phyloP scores from a whole-genome alignment of 495 filamentous ascomycete genomes.

The Jackrogersella minutella region DNA sequence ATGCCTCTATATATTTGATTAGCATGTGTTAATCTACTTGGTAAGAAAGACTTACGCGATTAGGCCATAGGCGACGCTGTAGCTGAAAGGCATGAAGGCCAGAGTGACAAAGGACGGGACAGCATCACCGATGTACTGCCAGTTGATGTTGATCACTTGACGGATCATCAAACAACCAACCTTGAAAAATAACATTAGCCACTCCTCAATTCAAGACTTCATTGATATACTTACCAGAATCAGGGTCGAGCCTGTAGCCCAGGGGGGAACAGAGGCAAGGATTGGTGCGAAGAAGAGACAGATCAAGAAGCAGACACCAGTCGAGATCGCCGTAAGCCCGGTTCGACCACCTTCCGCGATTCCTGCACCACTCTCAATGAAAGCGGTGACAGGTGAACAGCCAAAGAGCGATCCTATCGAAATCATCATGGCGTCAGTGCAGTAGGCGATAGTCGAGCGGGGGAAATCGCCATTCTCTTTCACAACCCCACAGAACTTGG shows the following conservation, averaged over 20 bases:
- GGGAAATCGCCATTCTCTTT: slow-evolving; percentile 69
- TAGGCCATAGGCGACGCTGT: slow-evolving; percentile 80
- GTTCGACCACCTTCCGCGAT: slow-evolving; percentile 84
- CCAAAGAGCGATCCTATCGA: slow-evolving; percentile 80
- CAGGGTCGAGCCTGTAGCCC: slow-evolving; percentile 83
- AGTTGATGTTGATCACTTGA: slow-evolving; percentile 62
- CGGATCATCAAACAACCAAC: slow-evolving; percentile 66
- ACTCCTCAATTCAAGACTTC: not conserved
- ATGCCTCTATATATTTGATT: slow-evolving; percentile 61
- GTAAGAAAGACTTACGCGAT: slow-evolving; percentile 62
- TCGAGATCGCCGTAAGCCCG: slow-evolving; percentile 76
- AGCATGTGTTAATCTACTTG: slow-evolving; percentile 1
- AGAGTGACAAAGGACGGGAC: slow-evolving; percentile 83
- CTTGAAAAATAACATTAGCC: slow-evolving; percentile 40
- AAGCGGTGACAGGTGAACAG: slow-evolving; percentile 78
- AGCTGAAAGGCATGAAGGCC: slow-evolving; percentile 82
- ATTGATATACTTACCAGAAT: slow-evolving; percentile 64
- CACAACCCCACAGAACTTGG: slow-evolving; percentile 71
- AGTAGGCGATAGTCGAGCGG: slow-evolving; percentile 54
- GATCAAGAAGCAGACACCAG: slow-evolving; percentile 79
- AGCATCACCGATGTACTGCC: slow-evolving; percentile 69
- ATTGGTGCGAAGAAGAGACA: slow-evolving; percentile 85
- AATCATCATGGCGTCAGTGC: slow-evolving; percentile 73
- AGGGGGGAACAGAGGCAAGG: slow-evolving; percentile 82
- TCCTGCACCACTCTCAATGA: slow-evolving; percentile 83